Evolutionary conservation across 192 early-diverging fungal genomes (phyloP), one percentile per base, ranked within the genome.

Genomic region (Jimgerdemannia flammicorona): DNA sequence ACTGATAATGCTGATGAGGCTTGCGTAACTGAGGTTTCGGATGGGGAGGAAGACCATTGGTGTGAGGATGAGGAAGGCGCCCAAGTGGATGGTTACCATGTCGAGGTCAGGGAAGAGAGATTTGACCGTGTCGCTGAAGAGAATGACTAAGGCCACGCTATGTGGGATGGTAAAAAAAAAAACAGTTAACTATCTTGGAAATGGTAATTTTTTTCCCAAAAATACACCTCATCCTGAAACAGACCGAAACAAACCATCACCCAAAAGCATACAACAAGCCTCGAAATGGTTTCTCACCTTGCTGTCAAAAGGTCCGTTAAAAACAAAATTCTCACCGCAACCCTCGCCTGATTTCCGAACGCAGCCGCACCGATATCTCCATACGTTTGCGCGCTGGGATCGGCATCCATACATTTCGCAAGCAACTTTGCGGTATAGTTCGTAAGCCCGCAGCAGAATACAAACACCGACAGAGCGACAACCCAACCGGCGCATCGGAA

Each of bases 381-480:
- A 72, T 86, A 86, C 11, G 84, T 86, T n/a, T 70, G 29, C 41
- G 64, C 67, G 40, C 79, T 64, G 40, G 77, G 72, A 41, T 77
- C 75, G 44, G 81, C 75, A 67, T 74, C 78, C 40, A 79, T 44
- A 73, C 87, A 90, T 75, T 84, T 76, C 3, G 79, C 87, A 0
- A 92, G 74, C 59, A 92, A 44, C 80, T 87, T 89, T 40, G 90
- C 91, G 2, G 91, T 91, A 43, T 86, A 86, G 66, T 81, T 84
- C 4, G 84, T 85, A n/a, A 83, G 71, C 4, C 17, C 73, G 44
- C 80, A 82, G 63, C 83, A 85, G 67, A 82, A 86, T 3, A 74
- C 6, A 71, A 86, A 86, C 10, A 93, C 72, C 10, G 67, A 20
- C 14, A 90, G 42, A 40, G 91, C 92, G 63, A 87, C 64, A 3